Evolutionary conservation across 2,329 filamentous ascomycete species (phyloP).

Genomic region (Fusarium verrucosum): DNA sequence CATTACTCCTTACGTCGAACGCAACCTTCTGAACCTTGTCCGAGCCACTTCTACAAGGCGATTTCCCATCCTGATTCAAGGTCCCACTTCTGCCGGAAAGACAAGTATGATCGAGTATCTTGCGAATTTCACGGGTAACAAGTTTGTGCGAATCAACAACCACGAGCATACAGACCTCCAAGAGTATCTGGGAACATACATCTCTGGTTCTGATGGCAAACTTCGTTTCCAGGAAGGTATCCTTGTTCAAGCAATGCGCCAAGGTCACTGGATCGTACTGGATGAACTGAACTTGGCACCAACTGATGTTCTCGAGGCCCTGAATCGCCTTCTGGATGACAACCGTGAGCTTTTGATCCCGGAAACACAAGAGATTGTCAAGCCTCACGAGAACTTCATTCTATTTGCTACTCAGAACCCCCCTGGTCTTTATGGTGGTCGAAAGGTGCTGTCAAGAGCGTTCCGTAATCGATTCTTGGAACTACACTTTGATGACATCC

Average conservation of each 20-base stretch:
- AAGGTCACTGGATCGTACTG: constrained; percentile 97
- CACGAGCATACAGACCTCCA: constrained; percentile 98
- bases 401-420: constrained; percentile 98
- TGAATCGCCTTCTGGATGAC: constrained; percentile 95
- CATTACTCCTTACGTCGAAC: constrained; percentile 92
- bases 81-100: constrained; percentile 96
- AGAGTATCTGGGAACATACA: constrained; percentile 95
- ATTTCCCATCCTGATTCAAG: constrained; percentile 95
- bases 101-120: constrained; percentile 99
- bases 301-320: constrained; percentile 93
- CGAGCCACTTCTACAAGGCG: constrained; percentile 89
- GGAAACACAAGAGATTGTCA: constrained; percentile 93
- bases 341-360: constrained; percentile 95
- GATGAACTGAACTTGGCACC: constrained; percentile 97
- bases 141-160: constrained; percentile 98
- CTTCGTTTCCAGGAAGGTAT: constrained; percentile 93
- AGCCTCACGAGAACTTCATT: constrained; percentile 94
- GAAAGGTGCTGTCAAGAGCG: constrained; percentile 90
- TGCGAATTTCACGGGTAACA: constrained; percentile 95
- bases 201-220: constrained; percentile 85
- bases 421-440: constrained; percentile 91
- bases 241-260: constrained; percentile 87
- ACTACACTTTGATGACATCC: constrained; percentile 97
- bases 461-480: constrained; percentile 98
- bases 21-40: constrained; percentile 93